Evolutionary conservation across 1,284 basidiomycete species (phyloP).

Genomic region (Sporisorium scitamineum): DNA sequence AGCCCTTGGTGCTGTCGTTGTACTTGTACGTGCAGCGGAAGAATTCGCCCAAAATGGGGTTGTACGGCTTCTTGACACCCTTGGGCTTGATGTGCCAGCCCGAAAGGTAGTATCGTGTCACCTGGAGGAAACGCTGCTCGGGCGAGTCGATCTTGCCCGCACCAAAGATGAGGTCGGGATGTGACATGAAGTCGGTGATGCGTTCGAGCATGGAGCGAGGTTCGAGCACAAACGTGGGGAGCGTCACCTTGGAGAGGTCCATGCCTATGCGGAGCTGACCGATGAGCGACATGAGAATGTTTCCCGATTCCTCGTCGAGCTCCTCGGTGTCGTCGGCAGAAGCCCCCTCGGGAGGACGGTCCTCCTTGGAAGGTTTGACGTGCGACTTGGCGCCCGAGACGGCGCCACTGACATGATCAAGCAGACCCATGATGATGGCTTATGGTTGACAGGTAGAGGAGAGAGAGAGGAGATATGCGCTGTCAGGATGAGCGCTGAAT

Average conservation of each 20-base stretch:
- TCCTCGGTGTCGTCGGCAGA: slow-evolving; percentile 68
- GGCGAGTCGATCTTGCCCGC: slow-evolving; percentile 81
- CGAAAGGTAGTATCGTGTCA: slow-evolving; percentile 94
- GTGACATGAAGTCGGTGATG: slow-evolving; percentile 92
- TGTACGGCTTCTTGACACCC: slow-evolving; percentile 99
- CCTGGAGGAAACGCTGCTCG: slow-evolving; percentile 89
- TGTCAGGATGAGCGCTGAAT: neutral
- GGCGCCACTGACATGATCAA: slow-evolving; percentile 63
- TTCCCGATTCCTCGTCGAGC: slow-evolving; percentile 70
- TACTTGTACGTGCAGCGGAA: slow-evolving; percentile 97
- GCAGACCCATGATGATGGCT: slow-evolving; percentile 56
- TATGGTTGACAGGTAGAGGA: neutral
- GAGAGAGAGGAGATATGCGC: neutral
- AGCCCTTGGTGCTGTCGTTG: slow-evolving; percentile 87
- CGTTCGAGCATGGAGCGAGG: slow-evolving; percentile 68
- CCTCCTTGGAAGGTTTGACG: slow-evolving; percentile 61
- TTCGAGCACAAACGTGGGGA: slow-evolving; percentile 68
- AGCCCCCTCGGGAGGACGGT: slow-evolving; percentile 65
- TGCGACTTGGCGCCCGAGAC: slow-evolving; percentile 56
- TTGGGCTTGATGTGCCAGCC: slow-evolving; percentile 99
- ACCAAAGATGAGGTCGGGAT: slow-evolving; percentile 96
- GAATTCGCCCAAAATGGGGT: slow-evolving; percentile 96
- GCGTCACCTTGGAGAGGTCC: slow-evolving; percentile 91
- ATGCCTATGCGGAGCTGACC: slow-evolving; percentile 90
- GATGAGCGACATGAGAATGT: slow-evolving; percentile 74